Evolutionary conservation across 495 filamentous ascomycete species (phyloP).

Genomic region (Podospora sp.): DNA sequence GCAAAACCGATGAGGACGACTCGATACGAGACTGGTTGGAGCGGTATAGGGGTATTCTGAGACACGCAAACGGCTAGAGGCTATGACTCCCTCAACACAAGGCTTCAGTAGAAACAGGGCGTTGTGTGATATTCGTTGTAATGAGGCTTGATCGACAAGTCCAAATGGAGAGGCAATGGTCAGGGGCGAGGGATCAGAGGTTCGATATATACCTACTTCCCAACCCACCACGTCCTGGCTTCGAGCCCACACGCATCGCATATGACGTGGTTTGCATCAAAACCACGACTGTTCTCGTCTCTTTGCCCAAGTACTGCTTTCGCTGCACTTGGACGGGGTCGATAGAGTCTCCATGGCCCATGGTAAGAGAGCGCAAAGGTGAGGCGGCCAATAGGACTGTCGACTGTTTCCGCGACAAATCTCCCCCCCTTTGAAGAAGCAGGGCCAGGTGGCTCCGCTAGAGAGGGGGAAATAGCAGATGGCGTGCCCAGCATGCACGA

Average conservation of each 20-base stretch:
- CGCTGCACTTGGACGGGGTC: not conserved
- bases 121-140: not conserved
- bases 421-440: not conserved
- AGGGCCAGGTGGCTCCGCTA: constrained; percentile 6
- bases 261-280: not conserved
- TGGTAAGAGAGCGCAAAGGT: constrained; percentile 7
- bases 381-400: constrained; percentile 22
- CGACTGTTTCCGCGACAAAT: not conserved
- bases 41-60: not conserved
- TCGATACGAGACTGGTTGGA: not conserved
- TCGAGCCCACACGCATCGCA: not conserved
- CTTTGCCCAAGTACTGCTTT: not conserved
- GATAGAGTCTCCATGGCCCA: not conserved
- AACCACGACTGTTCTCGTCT: not conserved
- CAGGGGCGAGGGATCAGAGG: not conserved
- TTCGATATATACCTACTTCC: constrained; percentile 1
- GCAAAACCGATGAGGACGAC: constrained; percentile 8
- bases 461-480: not conserved
- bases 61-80: not conserved
- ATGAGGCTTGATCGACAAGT: constrained; percentile 3
- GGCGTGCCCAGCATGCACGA: constrained; percentile 5
- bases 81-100: not conserved
- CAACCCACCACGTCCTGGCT: not conserved
- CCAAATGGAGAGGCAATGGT: not conserved
- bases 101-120: constrained; percentile 1